Percentiles rank a stretch among this genome's conserved stretches.
These are phyloP conservation scores for Leccinum obscurum DNA, from an alignment of 768 basidiomycete genomes.

Conservation along the genomic window DNA sequence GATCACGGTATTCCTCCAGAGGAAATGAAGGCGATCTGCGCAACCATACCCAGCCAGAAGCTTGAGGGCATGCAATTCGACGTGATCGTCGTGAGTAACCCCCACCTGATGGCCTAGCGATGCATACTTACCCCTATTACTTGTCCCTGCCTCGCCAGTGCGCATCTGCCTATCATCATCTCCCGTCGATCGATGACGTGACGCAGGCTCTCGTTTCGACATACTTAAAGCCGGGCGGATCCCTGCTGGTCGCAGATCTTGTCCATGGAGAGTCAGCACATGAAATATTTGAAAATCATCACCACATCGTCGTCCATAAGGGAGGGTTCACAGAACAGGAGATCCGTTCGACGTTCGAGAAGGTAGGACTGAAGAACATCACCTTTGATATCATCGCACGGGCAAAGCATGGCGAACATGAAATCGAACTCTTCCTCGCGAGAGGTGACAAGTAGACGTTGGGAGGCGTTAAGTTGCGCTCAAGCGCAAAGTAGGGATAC, in stretches of 20 bases:
- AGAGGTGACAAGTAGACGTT: conserved; percentile 42
- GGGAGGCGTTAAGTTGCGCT: background rate
- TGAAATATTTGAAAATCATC: conserved; percentile 31
- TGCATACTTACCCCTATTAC: background rate
- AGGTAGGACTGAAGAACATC: conserved; percentile 50
- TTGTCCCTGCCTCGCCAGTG: conserved; percentile 44
- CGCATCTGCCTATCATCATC: conserved; percentile 62
- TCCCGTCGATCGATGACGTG: conserved; percentile 46
- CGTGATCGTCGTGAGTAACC: conserved; percentile 60
- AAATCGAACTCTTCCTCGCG: conserved; percentile 55
- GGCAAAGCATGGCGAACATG: conserved; percentile 33
- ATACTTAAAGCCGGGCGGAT: conserved; percentile 63
- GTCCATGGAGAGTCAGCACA: conserved; percentile 30
- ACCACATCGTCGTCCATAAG: conserved; percentile 54
- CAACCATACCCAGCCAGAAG: conserved; percentile 43
- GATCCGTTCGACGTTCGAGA: conserved; percentile 51
- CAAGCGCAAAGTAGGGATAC: background rate
- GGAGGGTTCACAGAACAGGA: conserved; percentile 52
- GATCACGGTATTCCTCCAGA: conserved; percentile 64
- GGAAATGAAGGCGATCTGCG: conserved; percentile 64
- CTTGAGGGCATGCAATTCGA: conserved; percentile 62
- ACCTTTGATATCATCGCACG: conserved; percentile 37
- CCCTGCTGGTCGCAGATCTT: conserved; percentile 59
- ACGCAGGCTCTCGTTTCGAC: conserved; percentile 49
- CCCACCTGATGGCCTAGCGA: background rate